A percentile compares a stretch with the other conserved stretches of the same genome.
Evolutionary conservation across 805 yeast species (phyloP).

Genomic region (Komagataella ulmi): DNA sequence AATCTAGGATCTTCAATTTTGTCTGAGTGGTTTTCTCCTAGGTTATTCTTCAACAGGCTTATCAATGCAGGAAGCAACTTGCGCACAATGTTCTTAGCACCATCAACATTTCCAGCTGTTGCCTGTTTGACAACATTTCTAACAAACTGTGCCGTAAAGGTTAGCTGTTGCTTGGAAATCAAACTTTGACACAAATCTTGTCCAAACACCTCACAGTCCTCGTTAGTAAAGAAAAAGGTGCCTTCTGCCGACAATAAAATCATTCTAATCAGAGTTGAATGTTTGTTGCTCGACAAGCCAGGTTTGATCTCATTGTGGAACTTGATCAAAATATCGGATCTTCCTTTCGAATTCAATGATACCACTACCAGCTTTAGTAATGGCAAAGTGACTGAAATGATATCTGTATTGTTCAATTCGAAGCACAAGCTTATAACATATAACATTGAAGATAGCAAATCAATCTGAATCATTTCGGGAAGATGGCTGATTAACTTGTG

Average conservation of each 20-base stretch:
- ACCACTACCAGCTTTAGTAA: constrained; percentile 31
- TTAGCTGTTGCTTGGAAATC: constrained; percentile 17
- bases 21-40: neutral
- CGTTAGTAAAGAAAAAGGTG: constrained; percentile 17
- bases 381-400: constrained; percentile 40
- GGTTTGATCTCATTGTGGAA: constrained; percentile 24
- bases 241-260: constrained; percentile 28
- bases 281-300: constrained; percentile 15
- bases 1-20: constrained; percentile 20
- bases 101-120: constrained; percentile 11
- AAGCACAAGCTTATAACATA: constrained; percentile 47
- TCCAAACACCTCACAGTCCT: constrained; percentile 23
- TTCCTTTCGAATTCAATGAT: constrained; percentile 11
- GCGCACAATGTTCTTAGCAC: constrained; percentile 25
- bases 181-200: constrained; percentile 22
- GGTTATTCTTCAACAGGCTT: constrained; percentile 10
- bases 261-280: constrained; percentile 28
- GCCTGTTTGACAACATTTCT: constrained; percentile 35
- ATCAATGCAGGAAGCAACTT: constrained; percentile 33
- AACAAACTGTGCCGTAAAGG: constrained; percentile 45
- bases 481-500: constrained; percentile 52
- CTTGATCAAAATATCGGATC: constrained; percentile 14
- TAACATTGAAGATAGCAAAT: constrained; percentile 58
- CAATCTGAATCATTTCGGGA: constrained; percentile 56
- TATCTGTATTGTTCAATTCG: constrained; percentile 23